Evolutionary conservation across 108 stramenopile genomes (phyloP).

Genomic region (Cyclotella sp.): DNA sequence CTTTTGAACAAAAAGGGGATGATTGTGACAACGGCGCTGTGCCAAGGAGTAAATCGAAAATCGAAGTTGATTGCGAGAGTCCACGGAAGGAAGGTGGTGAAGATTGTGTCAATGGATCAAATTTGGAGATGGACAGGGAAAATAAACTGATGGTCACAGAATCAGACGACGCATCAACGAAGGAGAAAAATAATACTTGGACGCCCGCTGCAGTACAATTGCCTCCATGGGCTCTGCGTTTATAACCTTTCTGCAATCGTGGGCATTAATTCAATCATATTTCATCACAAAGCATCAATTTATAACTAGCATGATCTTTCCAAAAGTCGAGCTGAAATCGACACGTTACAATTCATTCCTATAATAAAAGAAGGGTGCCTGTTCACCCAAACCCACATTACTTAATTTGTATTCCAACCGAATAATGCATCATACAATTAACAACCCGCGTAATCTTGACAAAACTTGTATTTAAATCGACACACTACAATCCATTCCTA

Average conservation of each 20-base stretch:
- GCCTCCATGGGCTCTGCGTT: neutral
- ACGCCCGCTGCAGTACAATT: neutral
- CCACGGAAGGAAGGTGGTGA: neutral
- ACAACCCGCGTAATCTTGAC: neutral
- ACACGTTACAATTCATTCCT: conserved; percentile 17
- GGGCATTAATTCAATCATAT: neutral
- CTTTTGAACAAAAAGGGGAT: neutral
- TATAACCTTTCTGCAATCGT: neutral
- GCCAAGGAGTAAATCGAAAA: too few species aligned
- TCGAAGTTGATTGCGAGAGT: neutral
- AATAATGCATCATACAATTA: neutral
- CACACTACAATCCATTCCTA: conserved; percentile 16
- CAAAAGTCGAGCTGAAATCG: neutral
- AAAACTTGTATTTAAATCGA: too few species aligned
- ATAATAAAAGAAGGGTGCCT: conserved; percentile 49
- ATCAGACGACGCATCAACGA: neutral
- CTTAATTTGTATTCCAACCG: neutral
- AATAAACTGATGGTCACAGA: neutral
- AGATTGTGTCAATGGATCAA: neutral
- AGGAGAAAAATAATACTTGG: neutral
- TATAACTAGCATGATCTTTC: neutral
- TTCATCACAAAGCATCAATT: neutral
- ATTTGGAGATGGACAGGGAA: neutral
- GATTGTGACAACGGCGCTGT: too few species aligned
- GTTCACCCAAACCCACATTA: conserved; percentile 40